These are phyloP conservation scores for Ambrosiella beaveri DNA, from an alignment of 2,329 filamentous ascomycete genomes.

Conservation along the genomic window DNA sequence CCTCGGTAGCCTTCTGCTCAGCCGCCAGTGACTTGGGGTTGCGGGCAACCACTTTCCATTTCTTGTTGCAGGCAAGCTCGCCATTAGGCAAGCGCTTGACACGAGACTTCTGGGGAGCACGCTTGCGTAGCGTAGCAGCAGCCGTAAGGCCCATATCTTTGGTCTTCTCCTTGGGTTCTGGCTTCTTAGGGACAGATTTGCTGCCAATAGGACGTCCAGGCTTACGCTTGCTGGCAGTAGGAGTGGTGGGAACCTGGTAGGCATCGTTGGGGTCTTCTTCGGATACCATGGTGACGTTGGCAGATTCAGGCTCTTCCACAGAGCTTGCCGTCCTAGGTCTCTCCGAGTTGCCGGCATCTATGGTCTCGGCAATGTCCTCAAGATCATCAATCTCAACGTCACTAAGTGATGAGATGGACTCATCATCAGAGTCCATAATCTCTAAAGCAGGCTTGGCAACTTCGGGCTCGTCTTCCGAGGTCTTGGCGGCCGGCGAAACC, in stretches of 20 bases:
- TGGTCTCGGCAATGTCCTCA: slow-evolving; percentile 5
- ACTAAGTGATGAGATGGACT: slow-evolving; percentile 11
- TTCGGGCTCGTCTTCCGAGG: neutral
- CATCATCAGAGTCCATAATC: slow-evolving; percentile 2
- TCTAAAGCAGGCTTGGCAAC: neutral
- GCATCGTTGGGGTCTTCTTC: slow-evolving; percentile 1
- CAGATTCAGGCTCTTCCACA: neutral
- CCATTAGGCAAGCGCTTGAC: slow-evolving; percentile 9
- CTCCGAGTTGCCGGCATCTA: neutral
- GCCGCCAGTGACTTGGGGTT: slow-evolving; percentile 11
- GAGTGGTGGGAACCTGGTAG: slow-evolving; percentile 15
- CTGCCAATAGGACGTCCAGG: slow-evolving; percentile 5
- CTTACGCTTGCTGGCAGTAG: slow-evolving; percentile 11
- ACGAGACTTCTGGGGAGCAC: slow-evolving; percentile 8
- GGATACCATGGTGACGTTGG: neutral
- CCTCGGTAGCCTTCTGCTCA: slow-evolving; percentile 8
- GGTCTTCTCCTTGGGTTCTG: slow-evolving; percentile 11
- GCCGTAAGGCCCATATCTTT: slow-evolving; percentile 10
- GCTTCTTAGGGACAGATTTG: slow-evolving; percentile 14
- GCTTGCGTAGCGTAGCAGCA: slow-evolving; percentile 10
- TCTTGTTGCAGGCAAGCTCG: slow-evolving; percentile 11
- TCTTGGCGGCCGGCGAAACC: neutral
- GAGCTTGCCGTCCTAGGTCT: neutral
- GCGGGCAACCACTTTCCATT: slow-evolving; percentile 11
- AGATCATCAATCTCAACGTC: slow-evolving; percentile 11